These are phyloP conservation scores for Ensete ventricosum DNA, from an alignment of 176 grass and related monocot species.

Conservation along the genomic window DNA sequence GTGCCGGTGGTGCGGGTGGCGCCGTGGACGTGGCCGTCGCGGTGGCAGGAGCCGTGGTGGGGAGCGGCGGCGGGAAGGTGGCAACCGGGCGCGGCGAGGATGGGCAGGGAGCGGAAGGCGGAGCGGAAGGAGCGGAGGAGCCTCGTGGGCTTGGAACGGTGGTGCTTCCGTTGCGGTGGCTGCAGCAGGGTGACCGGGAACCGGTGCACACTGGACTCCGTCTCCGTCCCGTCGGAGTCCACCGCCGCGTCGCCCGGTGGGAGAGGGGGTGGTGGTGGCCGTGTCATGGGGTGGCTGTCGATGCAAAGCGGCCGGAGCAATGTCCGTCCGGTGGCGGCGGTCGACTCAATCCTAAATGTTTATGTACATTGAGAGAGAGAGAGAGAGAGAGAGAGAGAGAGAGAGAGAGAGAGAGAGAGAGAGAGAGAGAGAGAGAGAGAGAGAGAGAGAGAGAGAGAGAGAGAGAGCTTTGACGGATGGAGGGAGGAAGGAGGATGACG, in stretches of 20 bases:
- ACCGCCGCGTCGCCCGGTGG: neutral
- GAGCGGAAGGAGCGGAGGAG: conserved; percentile 47
- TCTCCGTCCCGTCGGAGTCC: too few species aligned
- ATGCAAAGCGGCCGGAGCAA: too few species aligned
- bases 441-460: too few species aligned
- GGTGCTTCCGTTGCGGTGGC: conserved; percentile 29
- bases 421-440: too few species aligned
- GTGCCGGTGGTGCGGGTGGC: conserved; percentile 57
- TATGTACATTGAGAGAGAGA: too few species aligned
- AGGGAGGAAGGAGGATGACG: too few species aligned
- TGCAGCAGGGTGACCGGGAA: conserved; percentile 17
- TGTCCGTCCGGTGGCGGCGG: too few species aligned
- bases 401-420: too few species aligned
- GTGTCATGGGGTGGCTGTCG: neutral
- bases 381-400: too few species aligned
- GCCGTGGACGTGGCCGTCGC: conserved; percentile 43
- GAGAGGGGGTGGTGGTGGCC: conserved; percentile 8
- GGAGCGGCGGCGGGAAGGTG: conserved; percentile 25
- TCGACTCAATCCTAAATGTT: too few species aligned
- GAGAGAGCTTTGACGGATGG: too few species aligned
- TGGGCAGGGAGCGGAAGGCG: conserved; percentile 62
- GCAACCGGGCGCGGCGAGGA: conserved; percentile 38
- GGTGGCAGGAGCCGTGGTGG: conserved; percentile 12
- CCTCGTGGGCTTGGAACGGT: conserved; percentile 13
- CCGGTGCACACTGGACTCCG: neutral